Evolutionary conservation across 2,329 filamentous ascomycete species (phyloP).

Genomic region (Aureobasidium leucospermi): DNA sequence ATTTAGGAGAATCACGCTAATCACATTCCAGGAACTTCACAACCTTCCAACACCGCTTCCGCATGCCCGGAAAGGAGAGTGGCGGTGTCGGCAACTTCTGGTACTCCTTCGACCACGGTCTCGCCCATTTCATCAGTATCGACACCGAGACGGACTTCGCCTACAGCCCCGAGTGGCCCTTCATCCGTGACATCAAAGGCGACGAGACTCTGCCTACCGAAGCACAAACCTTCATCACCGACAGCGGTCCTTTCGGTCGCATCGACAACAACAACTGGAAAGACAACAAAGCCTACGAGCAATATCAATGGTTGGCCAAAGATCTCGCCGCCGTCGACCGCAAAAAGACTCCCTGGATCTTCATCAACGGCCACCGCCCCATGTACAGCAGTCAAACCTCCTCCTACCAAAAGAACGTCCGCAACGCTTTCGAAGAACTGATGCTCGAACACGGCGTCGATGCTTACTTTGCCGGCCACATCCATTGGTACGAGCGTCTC

Average conservation of each 20-base stretch:
- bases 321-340: conserved; percentile 41
- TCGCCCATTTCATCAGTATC: conserved; percentile 45
- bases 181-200: conserved; percentile 36
- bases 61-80: conserved; percentile 42
- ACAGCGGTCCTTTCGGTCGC: conserved; percentile 43
- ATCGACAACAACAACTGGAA: conserved; percentile 34
- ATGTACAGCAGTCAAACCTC: conserved; percentile 43
- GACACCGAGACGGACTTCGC: conserved; percentile 46
- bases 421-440: conserved; percentile 40
- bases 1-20: neutral
- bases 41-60: conserved; percentile 45
- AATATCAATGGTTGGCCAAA: conserved; percentile 41
- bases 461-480: conserved; percentile 37
- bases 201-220: conserved; percentile 35
- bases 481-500: conserved; percentile 43
- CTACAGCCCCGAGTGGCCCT: conserved; percentile 40
- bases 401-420: conserved; percentile 37
- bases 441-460: conserved; percentile 41
- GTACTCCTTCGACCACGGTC: conserved; percentile 49
- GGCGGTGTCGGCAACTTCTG: conserved; percentile 47
- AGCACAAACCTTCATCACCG: conserved; percentile 40
- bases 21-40: conserved; percentile 39
- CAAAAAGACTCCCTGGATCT: conserved; percentile 43
- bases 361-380: conserved; percentile 38
- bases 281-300: conserved; percentile 38